Evolutionary conservation across 345 rosid genomes (phyloP), one percentile per base, ranked within the genome.

Genomic region (Cardamine chenopodiifolia): DNA sequence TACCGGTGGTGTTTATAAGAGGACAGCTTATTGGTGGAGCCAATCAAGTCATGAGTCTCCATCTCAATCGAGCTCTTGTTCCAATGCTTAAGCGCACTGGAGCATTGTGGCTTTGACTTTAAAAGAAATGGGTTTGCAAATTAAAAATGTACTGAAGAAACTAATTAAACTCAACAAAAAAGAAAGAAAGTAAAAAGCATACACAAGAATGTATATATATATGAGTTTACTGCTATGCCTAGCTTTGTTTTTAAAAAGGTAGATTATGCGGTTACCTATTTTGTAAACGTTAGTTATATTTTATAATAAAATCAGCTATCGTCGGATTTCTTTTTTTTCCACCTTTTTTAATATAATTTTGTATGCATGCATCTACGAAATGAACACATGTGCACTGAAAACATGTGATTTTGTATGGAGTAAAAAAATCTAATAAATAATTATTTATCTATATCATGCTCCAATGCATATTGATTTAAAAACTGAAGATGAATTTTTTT

Each of bases 11-110:
- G 17, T 91, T 89, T 85, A 87, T 91, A 25, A 89, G 95, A 1
- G 93, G 93, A 0, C 82, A 86, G 20, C 89, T 89, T 23, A 83
- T 91, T 0, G 95, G 97, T 31, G 97, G 97, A 31, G 79, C 95
- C 64, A 84, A 84, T 40, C 90, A 87, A 82, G 82, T 89, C 68
- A 89, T 87, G 95, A 88, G 86, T 55, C 93, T 85, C 44, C 95
- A 89, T 78, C 97, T 91, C 37, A 85, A 77, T 53, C 82, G 89
- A 3, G 70, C 90, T 66, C 79, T 91, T 8, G 74, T 88, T 66
- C 91, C 93, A 1, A 84, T 81, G 91, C 97, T 91, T 25, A 86
- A 68, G 68, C 53, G 80, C 1, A 91, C 67, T 18, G 95, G 97
- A 2, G 97, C 95, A 2, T 50, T 91, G 23, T 91, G 95, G 95